Conservation (phyloP, 257 asterid species). For the Solanum rostratum region DNA sequence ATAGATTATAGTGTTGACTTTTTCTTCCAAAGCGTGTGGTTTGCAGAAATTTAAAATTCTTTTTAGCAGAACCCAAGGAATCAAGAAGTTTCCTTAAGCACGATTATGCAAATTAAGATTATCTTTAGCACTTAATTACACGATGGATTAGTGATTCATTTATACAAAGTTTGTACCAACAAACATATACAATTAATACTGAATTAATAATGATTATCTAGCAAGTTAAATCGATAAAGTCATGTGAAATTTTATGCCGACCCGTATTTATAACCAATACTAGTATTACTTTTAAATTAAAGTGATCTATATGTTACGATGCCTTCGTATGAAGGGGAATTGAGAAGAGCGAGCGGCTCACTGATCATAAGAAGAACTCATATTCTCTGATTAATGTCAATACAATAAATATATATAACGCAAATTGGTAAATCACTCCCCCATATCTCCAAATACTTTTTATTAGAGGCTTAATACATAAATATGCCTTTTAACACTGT, state of each 20-base stretch:
- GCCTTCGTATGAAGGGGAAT: no score
- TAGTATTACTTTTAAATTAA: no score
- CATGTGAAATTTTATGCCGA: not conserved
- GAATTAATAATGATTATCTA: not conserved
- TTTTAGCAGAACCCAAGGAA: slow-evolving; percentile 22
- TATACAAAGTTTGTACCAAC: not conserved
- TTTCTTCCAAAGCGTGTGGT: slow-evolving; percentile 13
- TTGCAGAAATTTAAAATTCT: not conserved
- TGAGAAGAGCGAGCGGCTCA: no score
- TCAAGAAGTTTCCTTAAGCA: slow-evolving; percentile 13
- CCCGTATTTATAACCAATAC: not conserved
- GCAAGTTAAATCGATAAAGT: not conserved
- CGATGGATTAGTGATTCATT: not conserved
- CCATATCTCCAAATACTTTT: no score
- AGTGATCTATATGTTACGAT: not conserved
- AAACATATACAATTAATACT: not conserved
- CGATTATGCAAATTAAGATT: not conserved
- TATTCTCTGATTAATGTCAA: no score
- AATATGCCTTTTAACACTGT: no score
- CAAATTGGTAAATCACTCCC: not conserved
- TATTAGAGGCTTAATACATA: no score
- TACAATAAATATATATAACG: not conserved
- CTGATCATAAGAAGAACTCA: no score
- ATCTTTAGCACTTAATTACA: not conserved
- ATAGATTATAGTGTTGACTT: slow-evolving; percentile 22